Evolutionary conservation across 257 asterid genomes (phyloP).

Genomic region (Solanum neorickii): DNA sequence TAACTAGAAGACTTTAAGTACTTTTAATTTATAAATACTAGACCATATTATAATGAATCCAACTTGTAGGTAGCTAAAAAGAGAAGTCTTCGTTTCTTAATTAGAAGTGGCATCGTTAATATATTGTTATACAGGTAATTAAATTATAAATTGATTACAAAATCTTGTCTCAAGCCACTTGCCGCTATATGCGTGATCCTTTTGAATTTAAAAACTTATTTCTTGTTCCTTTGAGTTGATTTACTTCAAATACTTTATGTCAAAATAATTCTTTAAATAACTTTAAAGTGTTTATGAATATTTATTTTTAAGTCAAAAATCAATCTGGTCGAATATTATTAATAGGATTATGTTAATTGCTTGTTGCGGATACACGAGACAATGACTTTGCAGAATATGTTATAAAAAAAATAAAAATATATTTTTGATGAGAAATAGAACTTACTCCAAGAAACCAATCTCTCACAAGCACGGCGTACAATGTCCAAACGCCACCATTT

Average conservation of each 20-base stretch:
- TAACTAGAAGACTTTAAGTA: neutral
- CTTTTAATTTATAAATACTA: neutral
- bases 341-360: too few species aligned
- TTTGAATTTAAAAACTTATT: neutral
- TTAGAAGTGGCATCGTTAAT: neutral
- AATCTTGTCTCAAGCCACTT: neutral
- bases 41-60: neutral
- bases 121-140: neutral
- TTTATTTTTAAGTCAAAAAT: too few species aligned
- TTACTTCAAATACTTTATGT: neutral
- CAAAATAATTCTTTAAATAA: too few species aligned
- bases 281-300: too few species aligned
- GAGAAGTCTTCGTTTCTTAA: neutral
- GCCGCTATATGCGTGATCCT: neutral
- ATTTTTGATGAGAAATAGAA: neutral
- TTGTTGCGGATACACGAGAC: too few species aligned
- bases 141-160: neutral
- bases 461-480: constrained; percentile 46
- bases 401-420: too few species aligned
- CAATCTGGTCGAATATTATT: too few species aligned
- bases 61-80: neutral
- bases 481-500: constrained; percentile 80
- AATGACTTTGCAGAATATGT: neutral
- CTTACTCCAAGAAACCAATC: constrained; percentile 86
- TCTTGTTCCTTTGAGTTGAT: neutral